Conservation (phyloP, 2,329 filamentous ascomycete species). For the Epichloe glyceriae region DNA sequence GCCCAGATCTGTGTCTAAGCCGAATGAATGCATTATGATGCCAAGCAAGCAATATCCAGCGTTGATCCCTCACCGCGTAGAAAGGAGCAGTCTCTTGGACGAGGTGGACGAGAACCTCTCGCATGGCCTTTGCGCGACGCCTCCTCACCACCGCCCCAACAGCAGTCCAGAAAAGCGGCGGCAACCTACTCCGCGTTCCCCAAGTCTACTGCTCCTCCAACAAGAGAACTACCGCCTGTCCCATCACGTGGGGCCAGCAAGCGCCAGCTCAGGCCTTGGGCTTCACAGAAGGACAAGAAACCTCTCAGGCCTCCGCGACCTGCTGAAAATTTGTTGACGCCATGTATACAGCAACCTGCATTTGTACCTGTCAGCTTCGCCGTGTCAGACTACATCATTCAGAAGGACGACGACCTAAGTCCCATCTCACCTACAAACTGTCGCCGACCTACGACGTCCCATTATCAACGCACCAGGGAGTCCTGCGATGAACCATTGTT, state of each 20-base stretch:
- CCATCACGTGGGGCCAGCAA: not conserved
- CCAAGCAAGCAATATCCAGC: constrained; percentile 20
- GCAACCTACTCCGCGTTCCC: constrained; percentile 30
- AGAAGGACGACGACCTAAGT: not conserved
- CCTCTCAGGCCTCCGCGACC: constrained; percentile 19
- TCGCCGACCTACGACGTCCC: not conserved
- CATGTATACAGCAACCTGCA: constrained; percentile 9
- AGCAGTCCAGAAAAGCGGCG: constrained; percentile 11
- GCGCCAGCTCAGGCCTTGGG: not conserved
- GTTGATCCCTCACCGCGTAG: constrained; percentile 17
- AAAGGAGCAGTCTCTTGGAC: not conserved
- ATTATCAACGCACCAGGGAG: not conserved
- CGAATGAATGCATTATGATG: constrained; percentile 5
- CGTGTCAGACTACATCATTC: not conserved
- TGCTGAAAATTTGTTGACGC: constrained; percentile 13
- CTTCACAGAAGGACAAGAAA: constrained; percentile 2
- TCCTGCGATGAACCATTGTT: not conserved
- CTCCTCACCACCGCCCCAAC: constrained; percentile 3
- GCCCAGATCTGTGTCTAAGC: not conserved
- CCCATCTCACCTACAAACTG: constrained; percentile 8
- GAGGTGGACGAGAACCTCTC: constrained; percentile 9
- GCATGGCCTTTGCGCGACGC: constrained; percentile 16
- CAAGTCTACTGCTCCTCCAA: constrained; percentile 13
- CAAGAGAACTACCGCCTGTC: not conserved
- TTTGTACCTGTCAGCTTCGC: constrained; percentile 1